Evolutionary conservation across 768 basidiomycete species (phyloP), one percentile per base, ranked within the genome.

Genomic region (Termitomyces sp.): DNA sequence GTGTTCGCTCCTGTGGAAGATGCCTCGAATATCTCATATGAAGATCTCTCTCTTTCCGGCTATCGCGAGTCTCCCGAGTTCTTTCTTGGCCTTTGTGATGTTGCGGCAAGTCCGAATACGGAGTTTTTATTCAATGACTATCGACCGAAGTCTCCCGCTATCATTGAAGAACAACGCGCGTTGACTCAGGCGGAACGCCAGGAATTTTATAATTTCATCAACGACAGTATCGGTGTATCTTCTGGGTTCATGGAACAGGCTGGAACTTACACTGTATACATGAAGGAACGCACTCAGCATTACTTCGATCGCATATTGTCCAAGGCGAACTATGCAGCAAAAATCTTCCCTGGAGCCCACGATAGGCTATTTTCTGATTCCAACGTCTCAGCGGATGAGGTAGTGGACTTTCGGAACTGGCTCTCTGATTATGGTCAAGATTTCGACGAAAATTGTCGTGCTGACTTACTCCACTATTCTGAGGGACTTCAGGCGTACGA

Each of bases 211-310:
- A 72, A 78, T 48, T 68, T 79, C 27, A 69, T 87, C 38, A 76
- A 80, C 57, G 73, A 71, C 59, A 77, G 71, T 43, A 75, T 86
- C 49, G 79, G 77, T 14, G 74, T 75, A 56, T 71, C 76, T 19
- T 55, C 65, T 32, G 78, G 78, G 41, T 72, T 82, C 42, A 75
- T 79, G 58, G 82, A 85, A 64, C 75, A 72, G 43, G 73, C 78
- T 56, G 82, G 81, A 21, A 77, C 78, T 9, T 85, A 86, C 65
- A 73, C 71, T 58, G 69, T 72, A 48, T 75, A 77, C 61, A 84
- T 83, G 83, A 71, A 77, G 53, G 73, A 77, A 50, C 78, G 74
- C 61, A 69, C 72, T 23, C 73, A 73, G 56, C 68, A 74, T 31
- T 83, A 80, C 66, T 83, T 75, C 57, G 77, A 83, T 54, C 73